Evolutionary conservation across 257 asterid species (phyloP).

Genomic region (Nicotiana benthamiana): DNA sequence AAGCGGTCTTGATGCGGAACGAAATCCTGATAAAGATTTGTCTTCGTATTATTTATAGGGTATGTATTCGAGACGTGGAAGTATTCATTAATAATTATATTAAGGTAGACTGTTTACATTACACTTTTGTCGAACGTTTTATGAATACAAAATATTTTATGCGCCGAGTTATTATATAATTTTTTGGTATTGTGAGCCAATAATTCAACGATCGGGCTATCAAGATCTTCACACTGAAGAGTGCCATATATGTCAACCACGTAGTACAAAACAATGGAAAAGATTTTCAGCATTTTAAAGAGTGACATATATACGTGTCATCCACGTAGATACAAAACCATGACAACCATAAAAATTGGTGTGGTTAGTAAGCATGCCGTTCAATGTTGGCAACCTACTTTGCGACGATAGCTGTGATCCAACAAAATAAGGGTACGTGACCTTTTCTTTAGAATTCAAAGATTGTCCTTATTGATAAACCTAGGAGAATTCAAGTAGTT

Average conservation of each 20-base stretch:
- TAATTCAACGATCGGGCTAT: neutral
- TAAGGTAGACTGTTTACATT: too few relatives aligned
- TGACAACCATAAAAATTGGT: neutral
- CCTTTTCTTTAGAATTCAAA: neutral
- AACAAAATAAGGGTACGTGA: neutral
- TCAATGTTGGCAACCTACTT: slow-evolving; percentile 16
- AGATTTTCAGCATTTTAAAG: neutral
- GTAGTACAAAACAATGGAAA: neutral
- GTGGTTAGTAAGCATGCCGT: slow-evolving; percentile 6
- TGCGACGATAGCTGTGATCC: neutral
- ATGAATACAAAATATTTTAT: too few relatives aligned
- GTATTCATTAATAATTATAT: too few relatives aligned
- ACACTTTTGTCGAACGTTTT: rapidly evolving
- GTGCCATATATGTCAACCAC: slow-evolving; percentile 12
- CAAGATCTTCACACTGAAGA: neutral
- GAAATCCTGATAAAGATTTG: too few relatives aligned
- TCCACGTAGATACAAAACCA: slow-evolving; percentile 5
- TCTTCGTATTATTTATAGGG: too few relatives aligned
- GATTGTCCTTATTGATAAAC: neutral
- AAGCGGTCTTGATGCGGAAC: too few relatives aligned
- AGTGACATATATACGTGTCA: neutral
- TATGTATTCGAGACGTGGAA: too few relatives aligned
- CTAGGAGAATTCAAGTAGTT: too few relatives aligned
- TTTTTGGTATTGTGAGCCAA: neutral
- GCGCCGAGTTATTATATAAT: neutral